Evolutionary conservation across 495 filamentous ascomycete species (phyloP).

Genomic region (Lindgomyces ingoldianus): DNA sequence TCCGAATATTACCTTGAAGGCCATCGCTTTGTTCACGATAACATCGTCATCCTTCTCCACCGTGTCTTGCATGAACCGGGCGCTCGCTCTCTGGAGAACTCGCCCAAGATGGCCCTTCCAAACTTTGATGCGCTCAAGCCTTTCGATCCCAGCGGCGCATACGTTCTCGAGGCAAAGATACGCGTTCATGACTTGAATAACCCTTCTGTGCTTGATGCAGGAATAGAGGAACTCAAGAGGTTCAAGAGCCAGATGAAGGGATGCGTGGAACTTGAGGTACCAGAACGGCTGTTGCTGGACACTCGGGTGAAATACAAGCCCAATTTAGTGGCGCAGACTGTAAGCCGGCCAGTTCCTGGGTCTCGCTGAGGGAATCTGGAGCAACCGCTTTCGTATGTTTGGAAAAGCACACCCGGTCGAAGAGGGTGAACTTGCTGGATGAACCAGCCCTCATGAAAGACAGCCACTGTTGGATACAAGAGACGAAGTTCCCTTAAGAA

Average conservation of each 20-base stretch:
- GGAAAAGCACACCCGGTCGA: too few species aligned
- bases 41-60: slow-evolving; percentile 49
- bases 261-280: slow-evolving; percentile 62
- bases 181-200: slow-evolving; percentile 47
- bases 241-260: slow-evolving; percentile 66
- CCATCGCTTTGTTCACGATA: slow-evolving; percentile 49
- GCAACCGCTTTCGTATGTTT: not conserved
- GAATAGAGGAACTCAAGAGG: slow-evolving; percentile 58
- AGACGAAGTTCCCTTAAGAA: too few species aligned
- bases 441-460: too few species aligned
- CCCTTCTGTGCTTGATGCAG: slow-evolving; percentile 52
- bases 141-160: slow-evolving; percentile 44
- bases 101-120: slow-evolving; percentile 49
- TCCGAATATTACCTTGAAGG: slow-evolving; percentile 49
- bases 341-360: not conserved
- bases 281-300: slow-evolving; percentile 66
- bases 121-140: slow-evolving; percentile 39
- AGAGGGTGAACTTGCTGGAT: too few species aligned
- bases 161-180: slow-evolving; percentile 48
- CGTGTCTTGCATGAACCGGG: slow-evolving; percentile 35
- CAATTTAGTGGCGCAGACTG: not conserved
- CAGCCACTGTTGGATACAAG: too few species aligned
- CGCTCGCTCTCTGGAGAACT: slow-evolving; percentile 14
- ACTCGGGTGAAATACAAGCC: slow-evolving; percentile 55
- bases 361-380: not conserved